Evolutionary conservation across 2,329 filamentous ascomycete species (phyloP).

Genomic region (Cyphellophora europaea): DNA sequence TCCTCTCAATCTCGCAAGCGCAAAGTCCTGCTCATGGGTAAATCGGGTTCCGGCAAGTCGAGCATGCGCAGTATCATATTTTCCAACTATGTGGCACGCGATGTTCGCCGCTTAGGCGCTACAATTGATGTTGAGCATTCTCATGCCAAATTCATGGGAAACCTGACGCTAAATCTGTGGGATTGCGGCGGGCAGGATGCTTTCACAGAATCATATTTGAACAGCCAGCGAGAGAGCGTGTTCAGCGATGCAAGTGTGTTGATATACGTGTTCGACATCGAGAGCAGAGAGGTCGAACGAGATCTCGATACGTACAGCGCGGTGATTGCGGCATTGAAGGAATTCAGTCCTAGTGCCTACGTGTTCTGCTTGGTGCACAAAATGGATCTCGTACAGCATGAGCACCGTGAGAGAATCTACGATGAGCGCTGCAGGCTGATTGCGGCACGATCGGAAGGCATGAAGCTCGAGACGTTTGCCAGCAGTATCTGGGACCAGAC

Average conservation of each 20-base stretch:
- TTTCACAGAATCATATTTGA: conserved; percentile 97
- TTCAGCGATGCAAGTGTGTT: conserved; percentile 79
- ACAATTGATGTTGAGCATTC: conserved; percentile 98
- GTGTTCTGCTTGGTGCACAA: conserved; percentile 97
- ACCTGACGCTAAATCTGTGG: conserved; percentile 94
- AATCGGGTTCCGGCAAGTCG: conserved; percentile 93
- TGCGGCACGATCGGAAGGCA: conserved; percentile 60
- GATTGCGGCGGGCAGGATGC: conserved; percentile 98
- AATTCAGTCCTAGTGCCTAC: conserved; percentile 71
- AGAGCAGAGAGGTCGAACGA: conserved; percentile 85
- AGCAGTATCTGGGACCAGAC: conserved; percentile 99
- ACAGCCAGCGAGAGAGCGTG: conserved; percentile 88
- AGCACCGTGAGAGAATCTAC: conserved; percentile 71
- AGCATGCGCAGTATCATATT: conserved; percentile 99
- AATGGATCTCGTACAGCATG: conserved; percentile 86
- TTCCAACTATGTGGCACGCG: conserved; percentile 95
- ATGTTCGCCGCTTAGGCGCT: conserved; percentile 83
- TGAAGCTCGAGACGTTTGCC: conserved; percentile 78
- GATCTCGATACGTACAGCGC: conserved; percentile 88
- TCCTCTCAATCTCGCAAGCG: conserved; percentile 45
- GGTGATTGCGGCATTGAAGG: conserved; percentile 78
- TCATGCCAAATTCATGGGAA: conserved; percentile 97
- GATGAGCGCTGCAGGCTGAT: conserved; percentile 73
- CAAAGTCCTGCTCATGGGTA: conserved; percentile 85
- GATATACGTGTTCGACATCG: conserved; percentile 99